A percentile compares a stretch with the other conserved stretches of the same genome.
Evolutionary conservation across 2,329 filamentous ascomycete genomes (phyloP).

Genomic region (Xylariaceae sp.): DNA sequence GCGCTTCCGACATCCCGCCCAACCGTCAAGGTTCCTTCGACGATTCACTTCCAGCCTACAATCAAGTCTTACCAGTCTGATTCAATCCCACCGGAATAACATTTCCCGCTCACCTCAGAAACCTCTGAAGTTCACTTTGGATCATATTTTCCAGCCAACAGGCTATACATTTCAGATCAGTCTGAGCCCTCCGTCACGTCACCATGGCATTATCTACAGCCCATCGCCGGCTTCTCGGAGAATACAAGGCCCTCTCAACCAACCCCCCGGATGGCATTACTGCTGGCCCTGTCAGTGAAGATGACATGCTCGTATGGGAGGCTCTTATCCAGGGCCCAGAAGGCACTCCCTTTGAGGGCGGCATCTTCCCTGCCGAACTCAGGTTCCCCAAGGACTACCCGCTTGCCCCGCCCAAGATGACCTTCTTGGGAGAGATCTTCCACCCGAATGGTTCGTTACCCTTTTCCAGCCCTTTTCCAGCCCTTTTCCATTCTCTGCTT

Average conservation of each 20-base stretch:
- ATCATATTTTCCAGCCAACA: background rate
- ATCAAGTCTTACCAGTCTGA: no score
- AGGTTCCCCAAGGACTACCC: slow-evolving; percentile 96
- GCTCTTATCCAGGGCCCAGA: slow-evolving; percentile 93
- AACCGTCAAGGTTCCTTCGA: no score
- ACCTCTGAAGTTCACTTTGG: background rate
- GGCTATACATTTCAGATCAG: background rate
- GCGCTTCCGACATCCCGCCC: no score
- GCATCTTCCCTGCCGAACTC: slow-evolving; percentile 90
- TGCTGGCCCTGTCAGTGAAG: slow-evolving; percentile 85
- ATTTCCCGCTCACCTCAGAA: background rate
- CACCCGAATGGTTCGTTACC: slow-evolving; percentile 76
- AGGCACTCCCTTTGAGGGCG: slow-evolving; percentile 92
- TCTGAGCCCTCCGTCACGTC: background rate
- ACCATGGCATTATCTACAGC: slow-evolving; percentile 56
- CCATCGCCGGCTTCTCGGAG: slow-evolving; percentile 81
- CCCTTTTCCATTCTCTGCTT: background rate
- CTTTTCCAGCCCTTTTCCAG: no score
- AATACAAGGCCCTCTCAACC: slow-evolving; percentile 90
- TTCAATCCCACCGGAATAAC: background rate
- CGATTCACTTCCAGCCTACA: no score
- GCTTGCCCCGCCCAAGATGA: slow-evolving; percentile 93
- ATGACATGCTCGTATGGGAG: slow-evolving; percentile 95
- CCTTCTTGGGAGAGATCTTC: slow-evolving; percentile 89
- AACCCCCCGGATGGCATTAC: slow-evolving; percentile 98